These are phyloP conservation scores for Coemansia sp. DNA, from an alignment of 192 early-diverging fungal species.

Conservation along the genomic window DNA sequence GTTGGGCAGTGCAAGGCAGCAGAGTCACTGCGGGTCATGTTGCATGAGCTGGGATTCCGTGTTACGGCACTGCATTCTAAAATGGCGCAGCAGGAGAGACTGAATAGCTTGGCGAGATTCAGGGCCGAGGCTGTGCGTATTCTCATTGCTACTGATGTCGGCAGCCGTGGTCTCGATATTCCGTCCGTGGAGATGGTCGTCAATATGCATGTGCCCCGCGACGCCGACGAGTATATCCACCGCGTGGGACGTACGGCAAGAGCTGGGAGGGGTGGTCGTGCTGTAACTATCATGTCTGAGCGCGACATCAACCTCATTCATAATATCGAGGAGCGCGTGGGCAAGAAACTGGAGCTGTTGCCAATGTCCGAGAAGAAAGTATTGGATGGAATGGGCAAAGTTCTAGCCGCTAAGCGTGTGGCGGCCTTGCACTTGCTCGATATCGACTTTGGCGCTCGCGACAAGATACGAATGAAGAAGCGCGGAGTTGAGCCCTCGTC, in stretches of 20 bases:
- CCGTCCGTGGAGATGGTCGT: slow-evolving; percentile 88
- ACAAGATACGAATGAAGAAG: slow-evolving; percentile 39
- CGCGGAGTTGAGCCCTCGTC: background rate
- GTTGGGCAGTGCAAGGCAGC: slow-evolving; percentile 80
- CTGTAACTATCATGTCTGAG: slow-evolving; percentile 85
- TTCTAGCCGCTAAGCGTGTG: slow-evolving; percentile 81
- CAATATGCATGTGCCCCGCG: slow-evolving; percentile 94
- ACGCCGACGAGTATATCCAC: slow-evolving; percentile 97
- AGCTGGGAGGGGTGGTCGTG: slow-evolving; percentile 88
- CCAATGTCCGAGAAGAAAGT: slow-evolving; percentile 78
- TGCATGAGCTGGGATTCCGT: slow-evolving; percentile 87
- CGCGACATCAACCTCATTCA: slow-evolving; percentile 83
- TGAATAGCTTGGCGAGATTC: slow-evolving; percentile 91
- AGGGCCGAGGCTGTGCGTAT: slow-evolving; percentile 82
- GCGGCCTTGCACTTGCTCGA: slow-evolving; percentile 58
- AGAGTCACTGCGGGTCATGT: slow-evolving; percentile 80
- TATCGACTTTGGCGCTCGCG: slow-evolving; percentile 49
- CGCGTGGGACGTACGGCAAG: slow-evolving; percentile 97
- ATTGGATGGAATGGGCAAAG: slow-evolving; percentile 79
- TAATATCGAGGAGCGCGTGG: slow-evolving; percentile 86
- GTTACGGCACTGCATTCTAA: slow-evolving; percentile 89
- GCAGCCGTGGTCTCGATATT: slow-evolving; percentile 96
- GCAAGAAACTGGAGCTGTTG: slow-evolving; percentile 78
- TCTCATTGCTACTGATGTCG: slow-evolving; percentile 96
- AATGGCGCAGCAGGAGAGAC: slow-evolving; percentile 89